These are phyloP conservation scores for Talaromyces atroroseus DNA, from an alignment of 2,329 filamentous ascomycete species.

Conservation along the genomic window DNA sequence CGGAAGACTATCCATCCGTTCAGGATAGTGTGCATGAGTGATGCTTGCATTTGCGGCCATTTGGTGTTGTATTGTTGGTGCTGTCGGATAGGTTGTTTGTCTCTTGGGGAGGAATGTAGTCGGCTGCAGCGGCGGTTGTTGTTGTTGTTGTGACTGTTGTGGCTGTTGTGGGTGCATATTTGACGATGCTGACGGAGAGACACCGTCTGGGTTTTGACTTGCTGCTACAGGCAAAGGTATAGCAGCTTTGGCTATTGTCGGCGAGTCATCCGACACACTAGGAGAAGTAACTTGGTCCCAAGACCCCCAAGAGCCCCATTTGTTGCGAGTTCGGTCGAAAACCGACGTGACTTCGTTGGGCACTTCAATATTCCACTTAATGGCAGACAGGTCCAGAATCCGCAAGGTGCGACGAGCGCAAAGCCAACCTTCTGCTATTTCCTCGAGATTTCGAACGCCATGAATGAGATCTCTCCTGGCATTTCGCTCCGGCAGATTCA, in stretches of 20 bases:
- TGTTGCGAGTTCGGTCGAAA: constrained; percentile 71
- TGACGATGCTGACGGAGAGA: constrained; percentile 7
- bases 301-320: constrained; percentile 64
- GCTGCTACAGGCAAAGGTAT: constrained; percentile 4
- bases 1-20: background rate
- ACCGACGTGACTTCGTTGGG: constrained; percentile 75
- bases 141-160: background rate
- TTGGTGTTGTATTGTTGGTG: background rate
- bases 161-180: background rate
- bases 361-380: constrained; percentile 84
- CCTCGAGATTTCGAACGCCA: constrained; percentile 84
- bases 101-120: constrained; percentile 11
- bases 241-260: constrained; percentile 15
- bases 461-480: constrained; percentile 85
- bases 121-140: constrained; percentile 14
- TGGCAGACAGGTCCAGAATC: constrained; percentile 76
- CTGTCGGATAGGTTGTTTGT: background rate
- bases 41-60: background rate
- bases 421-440: constrained; percentile 92
- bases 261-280: constrained; percentile 12
- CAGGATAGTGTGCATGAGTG: background rate
- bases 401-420: constrained; percentile 78
- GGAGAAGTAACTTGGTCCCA: constrained; percentile 37
- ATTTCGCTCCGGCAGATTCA: constrained; percentile 89
- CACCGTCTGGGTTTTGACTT: background rate